phyloP scores from a whole-genome alignment of 1,139 yeast genomes.

The Scheffersomyces insectosa region DNA sequence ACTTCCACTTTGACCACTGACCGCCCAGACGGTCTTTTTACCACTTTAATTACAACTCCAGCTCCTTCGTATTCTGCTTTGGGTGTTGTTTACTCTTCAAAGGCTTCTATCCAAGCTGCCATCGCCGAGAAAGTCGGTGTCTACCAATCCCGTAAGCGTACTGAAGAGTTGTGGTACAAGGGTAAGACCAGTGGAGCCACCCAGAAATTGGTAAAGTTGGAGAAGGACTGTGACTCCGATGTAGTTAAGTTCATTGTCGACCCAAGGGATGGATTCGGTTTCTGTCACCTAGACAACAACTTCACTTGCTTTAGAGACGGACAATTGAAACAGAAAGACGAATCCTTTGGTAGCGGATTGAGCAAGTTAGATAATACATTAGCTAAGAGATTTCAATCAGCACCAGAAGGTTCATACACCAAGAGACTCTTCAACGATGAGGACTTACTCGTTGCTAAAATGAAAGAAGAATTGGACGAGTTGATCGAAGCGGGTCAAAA shows the following conservation, averaged over 20 bases:
- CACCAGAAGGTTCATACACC: conserved; percentile 93
- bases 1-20: conserved; percentile 70
- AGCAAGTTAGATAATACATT: conserved; percentile 67
- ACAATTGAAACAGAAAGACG: conserved; percentile 27
- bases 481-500: conserved; percentile 73
- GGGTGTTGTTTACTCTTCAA: conserved; percentile 90
- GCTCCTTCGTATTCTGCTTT: conserved; percentile 55
- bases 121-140: conserved; percentile 84
- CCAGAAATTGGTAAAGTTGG: conserved; percentile 66
- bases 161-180: conserved; percentile 87
- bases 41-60: conserved; percentile 80
- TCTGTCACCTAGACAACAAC: conserved; percentile 81
- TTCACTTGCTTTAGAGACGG: conserved; percentile 69
- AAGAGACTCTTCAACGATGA: conserved; percentile 82
- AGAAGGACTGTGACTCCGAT: conserved; percentile 89
- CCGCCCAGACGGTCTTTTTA: conserved; percentile 79
- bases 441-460: conserved; percentile 74
- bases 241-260: conserved; percentile 83
- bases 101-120: conserved; percentile 78
- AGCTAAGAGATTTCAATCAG: conserved; percentile 50
- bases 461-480: conserved; percentile 96
- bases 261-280: conserved; percentile 75
- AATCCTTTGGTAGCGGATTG: conserved; percentile 62
- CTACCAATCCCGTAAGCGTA: conserved; percentile 85
- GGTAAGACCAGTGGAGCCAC: conserved; percentile 96